phyloP scores from a whole-genome alignment of 169 alveolate genomes.

The Perkinsus marinus region DNA sequence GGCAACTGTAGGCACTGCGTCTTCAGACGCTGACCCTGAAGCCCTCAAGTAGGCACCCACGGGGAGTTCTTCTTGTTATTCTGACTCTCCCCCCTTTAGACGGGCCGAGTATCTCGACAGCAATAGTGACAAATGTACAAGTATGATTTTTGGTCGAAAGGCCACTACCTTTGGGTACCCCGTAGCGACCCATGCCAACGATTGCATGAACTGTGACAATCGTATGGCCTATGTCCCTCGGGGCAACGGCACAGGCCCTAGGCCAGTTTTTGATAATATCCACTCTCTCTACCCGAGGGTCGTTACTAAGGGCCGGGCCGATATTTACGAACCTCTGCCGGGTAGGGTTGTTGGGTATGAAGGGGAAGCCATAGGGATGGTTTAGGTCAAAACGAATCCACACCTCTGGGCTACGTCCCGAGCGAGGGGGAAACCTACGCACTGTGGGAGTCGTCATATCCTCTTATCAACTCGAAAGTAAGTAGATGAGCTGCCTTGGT shows the following conservation, averaged over 20 bases:
- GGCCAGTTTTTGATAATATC: not conserved
- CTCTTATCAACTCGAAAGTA: not conserved
- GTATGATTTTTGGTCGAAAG: not conserved
- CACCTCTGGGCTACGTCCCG: not conserved
- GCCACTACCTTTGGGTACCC: not conserved
- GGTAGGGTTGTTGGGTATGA: not conserved
- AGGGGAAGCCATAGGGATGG: not conserved
- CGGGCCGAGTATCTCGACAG: not conserved
- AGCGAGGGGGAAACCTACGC: not conserved
- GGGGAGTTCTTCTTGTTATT: not conserved
- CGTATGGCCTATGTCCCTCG: not conserved
- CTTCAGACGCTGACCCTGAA: not conserved
- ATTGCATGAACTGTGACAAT: slow-evolving; percentile 3
- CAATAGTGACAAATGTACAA: not conserved
- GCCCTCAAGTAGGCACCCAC: not conserved
- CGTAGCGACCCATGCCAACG: not conserved
- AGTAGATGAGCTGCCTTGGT: not conserved
- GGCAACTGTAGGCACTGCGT: not conserved
- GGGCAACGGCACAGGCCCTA: not conserved
- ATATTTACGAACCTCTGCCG: not conserved
- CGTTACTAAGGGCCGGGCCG: not conserved
- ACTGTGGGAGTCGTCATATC: not conserved
- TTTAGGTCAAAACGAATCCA: not conserved
- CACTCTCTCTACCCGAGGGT: not conserved
- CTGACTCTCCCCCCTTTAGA: not conserved